Evolutionary conservation across 306 rosid genomes (phyloP), one percentile per base, ranked within the genome.

Genomic region (Castanopsis chinensis): DNA sequence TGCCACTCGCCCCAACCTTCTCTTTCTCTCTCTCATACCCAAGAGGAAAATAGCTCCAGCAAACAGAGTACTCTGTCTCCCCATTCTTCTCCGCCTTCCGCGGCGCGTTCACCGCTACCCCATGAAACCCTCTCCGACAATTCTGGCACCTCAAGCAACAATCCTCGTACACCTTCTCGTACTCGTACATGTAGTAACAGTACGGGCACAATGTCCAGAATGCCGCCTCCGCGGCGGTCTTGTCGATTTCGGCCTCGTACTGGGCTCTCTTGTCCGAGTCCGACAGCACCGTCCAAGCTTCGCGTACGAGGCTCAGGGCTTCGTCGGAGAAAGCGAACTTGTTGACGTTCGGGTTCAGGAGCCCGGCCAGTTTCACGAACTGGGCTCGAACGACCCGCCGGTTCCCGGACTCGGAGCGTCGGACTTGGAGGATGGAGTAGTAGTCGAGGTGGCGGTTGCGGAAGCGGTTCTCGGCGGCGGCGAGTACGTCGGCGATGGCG

Each of bases 201-300:
- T 85, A 94, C 9, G 97, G 94, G 73, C 97, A 94, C 71, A 90
- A 32, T 0, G 97, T 92, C 98, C 98, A 94, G 75, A 94, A 92
- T 25, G 53, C 53, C 45, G 45, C 45, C 67, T 2, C 43, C 23
- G 49, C 25, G 55, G 45, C 72, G 6, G 55, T 8, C 10, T 37
- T 35, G 9, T 58, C 61, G 15, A 79, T 53, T 76, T 71, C 84
- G 0, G 53, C 59, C 5, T 79, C 90, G 19, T 74, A 86, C 19
- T 35, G 71, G 41, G 76, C 72, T 72, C 67, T 84, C 23, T 67
- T 76, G 3, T 6, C 56, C 0, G 84, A 83, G 37, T 88, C 87
- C 14, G 91, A 89, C 7, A 93, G 82, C 2, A 82, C 82, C 4
- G 14, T 51, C 94, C 94, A 91, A 0, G 97, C 93, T 13, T 82